A percentile compares a stretch with the other conserved stretches of the same genome.
phyloP scores from a whole-genome alignment of 164 flowering plant genomes.

The Dillenia turbinata region DNA sequence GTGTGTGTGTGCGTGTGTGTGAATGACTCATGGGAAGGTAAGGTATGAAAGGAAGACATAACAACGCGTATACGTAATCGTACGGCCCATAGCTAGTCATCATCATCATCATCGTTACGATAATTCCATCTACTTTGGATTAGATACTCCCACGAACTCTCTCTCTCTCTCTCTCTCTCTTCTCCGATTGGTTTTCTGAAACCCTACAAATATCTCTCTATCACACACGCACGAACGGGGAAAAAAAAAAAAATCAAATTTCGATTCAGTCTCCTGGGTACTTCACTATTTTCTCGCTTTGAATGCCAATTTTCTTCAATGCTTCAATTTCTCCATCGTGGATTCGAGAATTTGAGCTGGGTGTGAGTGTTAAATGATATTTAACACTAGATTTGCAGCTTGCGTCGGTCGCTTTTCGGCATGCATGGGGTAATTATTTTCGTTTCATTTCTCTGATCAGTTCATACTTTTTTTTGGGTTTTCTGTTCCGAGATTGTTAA shows the following conservation, averaged over 20 bases:
- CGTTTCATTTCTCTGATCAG: slow-evolving; percentile 30
- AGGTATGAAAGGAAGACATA: too few species aligned
- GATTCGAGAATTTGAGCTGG: slow-evolving; percentile 1
- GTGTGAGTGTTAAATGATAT: slow-evolving; percentile 7
- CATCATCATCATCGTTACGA: too few species aligned
- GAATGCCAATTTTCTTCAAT: neutral
- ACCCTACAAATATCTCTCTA: neutral
- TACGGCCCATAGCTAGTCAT: too few species aligned
- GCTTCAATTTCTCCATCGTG: slow-evolving; percentile 1
- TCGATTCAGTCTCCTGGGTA: neutral
- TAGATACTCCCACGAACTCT: too few species aligned
- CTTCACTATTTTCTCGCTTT: neutral
- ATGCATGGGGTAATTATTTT: slow-evolving; percentile 16
- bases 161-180: too few species aligned
- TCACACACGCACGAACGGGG: neutral
- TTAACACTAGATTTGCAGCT: neutral
- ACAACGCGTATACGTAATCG: too few species aligned
- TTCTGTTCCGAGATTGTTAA: too few species aligned
- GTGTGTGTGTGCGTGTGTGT: too few species aligned
- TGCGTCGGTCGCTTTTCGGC: slow-evolving; percentile 4
- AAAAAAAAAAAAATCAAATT: neutral
- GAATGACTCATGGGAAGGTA: too few species aligned
- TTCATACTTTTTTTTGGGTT: slow-evolving; percentile 34
- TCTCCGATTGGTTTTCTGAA: neutral
- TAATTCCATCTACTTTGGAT: too few species aligned